Percentiles rank a stretch among this genome's conserved stretches.
Conservation (phyloP, 2,329 filamentous ascomycete genomes). For the Neofusicoccum umdonicola region DNA sequence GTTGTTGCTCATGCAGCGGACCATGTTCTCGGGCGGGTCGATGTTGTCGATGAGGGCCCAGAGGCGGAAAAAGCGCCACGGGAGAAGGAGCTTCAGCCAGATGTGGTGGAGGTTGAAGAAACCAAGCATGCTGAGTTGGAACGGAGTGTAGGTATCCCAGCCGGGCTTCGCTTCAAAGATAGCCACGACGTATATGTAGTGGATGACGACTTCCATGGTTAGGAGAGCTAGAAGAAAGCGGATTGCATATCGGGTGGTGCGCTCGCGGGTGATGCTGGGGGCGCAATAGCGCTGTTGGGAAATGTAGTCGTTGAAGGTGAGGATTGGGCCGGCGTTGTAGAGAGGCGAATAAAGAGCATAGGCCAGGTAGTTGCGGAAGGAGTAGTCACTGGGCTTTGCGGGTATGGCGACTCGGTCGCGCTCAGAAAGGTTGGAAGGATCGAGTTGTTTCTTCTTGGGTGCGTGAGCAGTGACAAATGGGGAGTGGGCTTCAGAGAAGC, state of each 20-base stretch:
- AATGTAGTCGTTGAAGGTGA: conserved; percentile 98
- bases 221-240: conserved; percentile 79
- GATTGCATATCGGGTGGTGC: conserved; percentile 77
- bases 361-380: conserved; percentile 81
- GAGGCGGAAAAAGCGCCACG: conserved; percentile 98
- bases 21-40: conserved; percentile 97
- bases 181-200: conserved; percentile 90
- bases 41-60: conserved; percentile 89
- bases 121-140: conserved; percentile 84
- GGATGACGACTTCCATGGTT: conserved; percentile 80
- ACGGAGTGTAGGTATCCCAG: conserved; percentile 81
- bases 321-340: conserved; percentile 86
- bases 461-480: conserved; percentile 53
- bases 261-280: conserved; percentile 65
- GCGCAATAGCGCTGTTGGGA: conserved; percentile 75
- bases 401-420: conserved; percentile 78
- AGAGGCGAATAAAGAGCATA: conserved; percentile 90
- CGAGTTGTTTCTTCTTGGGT: conserved; percentile 94
- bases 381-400: conserved; percentile 68
- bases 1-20: conserved; percentile 93
- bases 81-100: conserved; percentile 94
- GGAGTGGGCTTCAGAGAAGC: conserved; percentile 29
- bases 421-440: conserved; percentile 83
- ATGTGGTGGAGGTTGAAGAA: conserved; percentile 97
- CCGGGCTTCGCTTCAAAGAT: conserved; percentile 78